phyloP scores from a whole-genome alignment of 2,329 filamentous ascomycete genomes.

The Cladorrhinum sp. region DNA sequence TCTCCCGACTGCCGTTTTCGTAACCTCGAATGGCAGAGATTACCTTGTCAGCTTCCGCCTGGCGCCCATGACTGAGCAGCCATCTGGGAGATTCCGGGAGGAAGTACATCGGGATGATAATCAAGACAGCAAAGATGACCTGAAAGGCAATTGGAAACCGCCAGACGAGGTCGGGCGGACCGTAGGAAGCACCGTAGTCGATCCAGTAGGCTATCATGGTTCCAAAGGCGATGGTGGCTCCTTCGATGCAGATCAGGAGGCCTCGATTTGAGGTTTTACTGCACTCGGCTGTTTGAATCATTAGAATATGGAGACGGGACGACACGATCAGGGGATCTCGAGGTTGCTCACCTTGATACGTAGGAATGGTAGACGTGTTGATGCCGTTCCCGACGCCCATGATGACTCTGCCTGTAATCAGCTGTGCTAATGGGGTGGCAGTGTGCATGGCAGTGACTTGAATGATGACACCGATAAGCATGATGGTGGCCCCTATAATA shows the following conservation, averaged over 20 bases:
- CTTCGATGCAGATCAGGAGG: slow-evolving; percentile 44
- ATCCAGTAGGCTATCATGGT: slow-evolving; percentile 45
- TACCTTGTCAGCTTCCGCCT: slow-evolving; percentile 36
- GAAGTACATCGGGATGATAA: slow-evolving; percentile 36
- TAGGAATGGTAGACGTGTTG: slow-evolving; percentile 46
- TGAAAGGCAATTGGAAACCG: slow-evolving; percentile 52
- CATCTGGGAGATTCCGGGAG: slow-evolving; percentile 42
- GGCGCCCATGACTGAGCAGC: slow-evolving; percentile 37
- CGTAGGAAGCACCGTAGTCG: slow-evolving; percentile 44
- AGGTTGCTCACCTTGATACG: slow-evolving; percentile 40
- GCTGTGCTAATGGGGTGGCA: slow-evolving; percentile 38
- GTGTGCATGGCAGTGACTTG: slow-evolving; percentile 43
- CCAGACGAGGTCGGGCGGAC: slow-evolving; percentile 46
- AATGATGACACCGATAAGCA: slow-evolving; percentile 59
- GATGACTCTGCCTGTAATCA: slow-evolving; percentile 48
- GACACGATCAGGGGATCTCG: too few relatives aligned
- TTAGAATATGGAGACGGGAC: not conserved
- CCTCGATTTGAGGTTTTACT: slow-evolving; percentile 43
- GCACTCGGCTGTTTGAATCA: slow-evolving; percentile 37
- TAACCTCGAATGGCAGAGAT: slow-evolving; percentile 39
- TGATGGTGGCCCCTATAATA: slow-evolving; percentile 53
- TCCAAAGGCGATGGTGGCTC: slow-evolving; percentile 44
- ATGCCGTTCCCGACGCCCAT: slow-evolving; percentile 54
- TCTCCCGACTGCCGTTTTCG: slow-evolving; percentile 53
- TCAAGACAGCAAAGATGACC: slow-evolving; percentile 34